phyloP scores from a whole-genome alignment of 352 stramenopile species.

The Globisporangium cylindrosporum region DNA sequence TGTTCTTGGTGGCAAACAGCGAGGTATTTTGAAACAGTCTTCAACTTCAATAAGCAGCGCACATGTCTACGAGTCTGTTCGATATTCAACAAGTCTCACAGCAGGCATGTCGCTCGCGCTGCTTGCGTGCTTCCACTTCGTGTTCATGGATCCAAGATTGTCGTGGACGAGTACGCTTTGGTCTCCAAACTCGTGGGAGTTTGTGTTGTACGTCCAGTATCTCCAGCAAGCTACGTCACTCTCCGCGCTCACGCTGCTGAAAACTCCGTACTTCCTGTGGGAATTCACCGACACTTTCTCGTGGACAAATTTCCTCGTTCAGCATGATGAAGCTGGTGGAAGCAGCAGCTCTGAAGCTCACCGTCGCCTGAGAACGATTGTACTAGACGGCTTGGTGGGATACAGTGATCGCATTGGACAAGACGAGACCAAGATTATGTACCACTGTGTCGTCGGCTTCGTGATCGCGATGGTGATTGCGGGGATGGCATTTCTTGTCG shows the following conservation, averaged over 20 bases:
- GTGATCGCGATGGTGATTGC: conserved; percentile 24
- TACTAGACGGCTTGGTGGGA: conserved; percentile 23
- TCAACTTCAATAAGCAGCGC: background rate
- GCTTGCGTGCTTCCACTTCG: conserved; percentile 21
- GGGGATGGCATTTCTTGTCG: conserved; percentile 15
- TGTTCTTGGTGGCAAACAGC: conserved; percentile 14
- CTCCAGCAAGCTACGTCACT: conserved; percentile 40
- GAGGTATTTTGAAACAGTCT: background rate
- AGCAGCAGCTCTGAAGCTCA: background rate
- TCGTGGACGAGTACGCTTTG: conserved; percentile 13
- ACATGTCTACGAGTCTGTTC: conserved; percentile 20
- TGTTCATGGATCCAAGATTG: conserved; percentile 17
- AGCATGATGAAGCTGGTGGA: conserved; percentile 11
- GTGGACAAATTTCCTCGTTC: conserved; percentile 46
- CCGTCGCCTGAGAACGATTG: conserved; percentile 22
- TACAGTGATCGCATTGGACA: conserved; percentile 35
- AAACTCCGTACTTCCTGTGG: conserved; percentile 32
- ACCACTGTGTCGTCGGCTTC: conserved; percentile 25
- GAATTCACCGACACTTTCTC: conserved; percentile 45
- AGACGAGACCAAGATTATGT: conserved; percentile 23
- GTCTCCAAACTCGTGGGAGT: conserved; percentile 45
- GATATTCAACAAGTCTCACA: conserved; percentile 16
- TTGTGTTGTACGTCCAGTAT: conserved; percentile 41
- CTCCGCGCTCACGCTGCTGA: conserved; percentile 33
- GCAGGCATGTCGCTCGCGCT: conserved; percentile 21